Conservation (phyloP, 1,284 basidiomycete species). For the Fistulinella staudtii region DNA sequence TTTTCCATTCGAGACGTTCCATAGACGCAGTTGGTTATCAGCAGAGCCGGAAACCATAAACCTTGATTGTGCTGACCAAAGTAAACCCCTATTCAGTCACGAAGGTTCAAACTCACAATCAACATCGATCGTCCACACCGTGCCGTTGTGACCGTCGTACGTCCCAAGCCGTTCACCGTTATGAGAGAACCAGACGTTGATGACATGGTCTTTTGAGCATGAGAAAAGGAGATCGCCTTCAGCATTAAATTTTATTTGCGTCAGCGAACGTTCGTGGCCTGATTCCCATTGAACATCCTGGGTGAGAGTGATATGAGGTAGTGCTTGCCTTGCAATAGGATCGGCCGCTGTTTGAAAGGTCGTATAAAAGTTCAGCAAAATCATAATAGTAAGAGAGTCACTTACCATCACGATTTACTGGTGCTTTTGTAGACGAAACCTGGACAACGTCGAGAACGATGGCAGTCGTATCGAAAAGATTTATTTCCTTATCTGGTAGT, state of each 20-base stretch:
- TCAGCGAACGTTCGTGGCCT: conserved; percentile 97
- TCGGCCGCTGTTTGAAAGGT: conserved; percentile 22
- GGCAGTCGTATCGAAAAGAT: conserved; percentile 15
- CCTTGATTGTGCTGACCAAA: conserved; percentile 69
- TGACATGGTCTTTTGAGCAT: conserved; percentile 91
- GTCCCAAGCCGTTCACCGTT: conserved; percentile 98
- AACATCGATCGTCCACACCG: conserved; percentile 95
- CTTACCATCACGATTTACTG: conserved; percentile 17
- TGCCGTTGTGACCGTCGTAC: conserved; percentile 94
- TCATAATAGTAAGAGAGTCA: accelerated
- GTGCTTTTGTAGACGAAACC: background rate
- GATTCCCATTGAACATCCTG: conserved; percentile 12
- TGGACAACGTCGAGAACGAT: background rate
- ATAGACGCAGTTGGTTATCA: conserved; percentile 91
- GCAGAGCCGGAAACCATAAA: conserved; percentile 86
- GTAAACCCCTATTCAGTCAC: background rate
- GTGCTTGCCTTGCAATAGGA: conserved; percentile 30
- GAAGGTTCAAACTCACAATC: conserved; percentile 67
- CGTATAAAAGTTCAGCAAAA: background rate
- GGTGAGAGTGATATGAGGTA: background rate
- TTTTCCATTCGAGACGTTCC: conserved; percentile 88
- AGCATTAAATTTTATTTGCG: conserved; percentile 94
- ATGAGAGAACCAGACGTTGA: conserved; percentile 98
- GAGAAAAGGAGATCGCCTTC: conserved; percentile 97
- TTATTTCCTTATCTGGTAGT: conserved; percentile 26